phyloP scores from a whole-genome alignment of 2,329 filamentous ascomycete genomes.

The Trichophyton verrucosum region DNA sequence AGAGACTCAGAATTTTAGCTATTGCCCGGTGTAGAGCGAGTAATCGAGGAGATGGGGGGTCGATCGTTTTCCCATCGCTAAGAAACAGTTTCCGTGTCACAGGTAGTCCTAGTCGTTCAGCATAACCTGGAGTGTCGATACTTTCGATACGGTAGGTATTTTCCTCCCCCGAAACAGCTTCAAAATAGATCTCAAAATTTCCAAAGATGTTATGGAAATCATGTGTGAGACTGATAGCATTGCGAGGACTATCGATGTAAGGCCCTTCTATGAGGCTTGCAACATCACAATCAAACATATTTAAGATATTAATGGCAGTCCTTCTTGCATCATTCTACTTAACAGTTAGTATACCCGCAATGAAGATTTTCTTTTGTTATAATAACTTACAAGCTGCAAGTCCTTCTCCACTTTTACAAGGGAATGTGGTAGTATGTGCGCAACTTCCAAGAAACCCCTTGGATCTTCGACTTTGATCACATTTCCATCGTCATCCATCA shows the following conservation, averaged over 20 bases:
- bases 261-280: constrained; percentile 26
- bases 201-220: constrained; percentile 22
- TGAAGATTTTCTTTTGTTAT: no score
- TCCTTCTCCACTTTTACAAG: constrained; percentile 9
- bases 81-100: constrained; percentile 13
- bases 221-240: constrained; percentile 27
- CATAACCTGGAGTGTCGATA: constrained; percentile 12
- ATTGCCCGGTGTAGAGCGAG: constrained; percentile 18
- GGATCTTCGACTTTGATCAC: constrained; percentile 4
- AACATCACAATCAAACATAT: constrained; percentile 33
- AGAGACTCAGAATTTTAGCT: constrained; percentile 17
- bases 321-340: constrained; percentile 18
- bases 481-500: constrained; percentile 15
- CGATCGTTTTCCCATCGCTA: constrained; percentile 18
- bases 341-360: background rate
- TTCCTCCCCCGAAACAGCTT: background rate
- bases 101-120: constrained; percentile 6
- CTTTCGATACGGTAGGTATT: constrained; percentile 20
- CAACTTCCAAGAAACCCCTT: constrained; percentile 11
- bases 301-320: constrained; percentile 26
- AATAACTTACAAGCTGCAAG: constrained; percentile 11
- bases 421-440: constrained; percentile 16
- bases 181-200: constrained; percentile 8
- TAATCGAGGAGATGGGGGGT: constrained; percentile 20
- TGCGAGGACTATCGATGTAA: constrained; percentile 30